phyloP scores from a whole-genome alignment of 202 grass and related monocot species.

The Hordeum pubiflorum region DNA sequence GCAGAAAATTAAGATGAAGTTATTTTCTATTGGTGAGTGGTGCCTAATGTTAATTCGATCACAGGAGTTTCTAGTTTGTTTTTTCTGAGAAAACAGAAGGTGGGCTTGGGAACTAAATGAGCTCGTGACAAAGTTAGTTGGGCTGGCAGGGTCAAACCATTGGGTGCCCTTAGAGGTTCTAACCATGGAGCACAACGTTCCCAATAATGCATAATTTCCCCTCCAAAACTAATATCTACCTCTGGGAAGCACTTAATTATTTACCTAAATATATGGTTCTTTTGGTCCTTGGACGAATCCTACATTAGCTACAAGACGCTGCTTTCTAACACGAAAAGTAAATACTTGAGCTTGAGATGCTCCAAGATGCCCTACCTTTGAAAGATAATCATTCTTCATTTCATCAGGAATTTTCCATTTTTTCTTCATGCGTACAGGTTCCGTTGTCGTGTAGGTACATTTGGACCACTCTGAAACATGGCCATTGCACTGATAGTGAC shows the following conservation, averaged over 20 bases:
- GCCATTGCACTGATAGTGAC: slow-evolving; percentile 73
- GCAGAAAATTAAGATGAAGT: not conserved
- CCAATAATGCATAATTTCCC: not conserved
- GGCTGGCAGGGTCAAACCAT: not conserved
- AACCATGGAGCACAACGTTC: not conserved
- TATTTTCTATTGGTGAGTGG: not conserved
- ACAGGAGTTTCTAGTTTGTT: not conserved
- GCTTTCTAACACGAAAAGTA: not conserved
- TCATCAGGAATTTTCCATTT: slow-evolving; percentile 78
- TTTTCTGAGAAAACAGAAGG: not conserved
- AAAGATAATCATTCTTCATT: slow-evolving; percentile 56
- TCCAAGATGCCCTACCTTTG: slow-evolving; percentile 46
- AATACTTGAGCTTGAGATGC: not conserved
- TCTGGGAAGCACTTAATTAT: not conserved
- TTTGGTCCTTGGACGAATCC: not conserved
- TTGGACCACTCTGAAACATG: slow-evolving; percentile 92
- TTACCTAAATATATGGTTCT: not conserved
- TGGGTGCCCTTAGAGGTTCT: not conserved
- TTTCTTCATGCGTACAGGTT: slow-evolving; percentile 62
- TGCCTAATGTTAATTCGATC: not conserved
- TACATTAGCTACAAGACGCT: not conserved
- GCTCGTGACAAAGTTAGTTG: not conserved
- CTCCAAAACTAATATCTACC: not conserved
- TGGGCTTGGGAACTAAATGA: not conserved
- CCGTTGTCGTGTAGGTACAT: slow-evolving; percentile 69